Conservation (phyloP, 2,329 filamentous ascomycete genomes). For the Nannizzia gypsea region DNA sequence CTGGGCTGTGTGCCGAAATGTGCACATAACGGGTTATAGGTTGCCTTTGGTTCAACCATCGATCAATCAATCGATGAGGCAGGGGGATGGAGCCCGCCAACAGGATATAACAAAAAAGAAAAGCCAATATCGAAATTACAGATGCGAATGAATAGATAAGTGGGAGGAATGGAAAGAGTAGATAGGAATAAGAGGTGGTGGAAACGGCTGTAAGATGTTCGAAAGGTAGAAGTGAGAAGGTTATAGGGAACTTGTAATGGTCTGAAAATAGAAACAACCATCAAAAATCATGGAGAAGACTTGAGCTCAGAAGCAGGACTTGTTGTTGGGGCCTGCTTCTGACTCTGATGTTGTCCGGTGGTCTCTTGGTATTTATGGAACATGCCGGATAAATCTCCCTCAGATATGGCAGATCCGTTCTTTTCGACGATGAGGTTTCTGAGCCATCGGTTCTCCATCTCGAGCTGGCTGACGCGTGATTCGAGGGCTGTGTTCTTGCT, state of each 20-base stretch:
- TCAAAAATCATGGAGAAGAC: background rate
- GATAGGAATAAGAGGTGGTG: background rate
- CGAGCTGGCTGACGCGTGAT: conserved; percentile 60
- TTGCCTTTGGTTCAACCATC: background rate
- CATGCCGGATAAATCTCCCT: conserved; percentile 31
- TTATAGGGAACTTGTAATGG: too few relatives aligned
- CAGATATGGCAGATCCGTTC: conserved; percentile 43
- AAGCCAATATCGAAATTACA: background rate
- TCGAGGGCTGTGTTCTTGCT: conserved; percentile 67
- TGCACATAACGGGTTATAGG: background rate
- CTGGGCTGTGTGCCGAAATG: background rate
- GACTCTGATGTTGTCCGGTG: background rate
- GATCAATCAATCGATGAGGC: background rate
- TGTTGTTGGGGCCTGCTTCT: background rate
- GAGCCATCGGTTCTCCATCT: conserved; percentile 72
- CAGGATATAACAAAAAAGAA: background rate
- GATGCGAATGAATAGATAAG: background rate
- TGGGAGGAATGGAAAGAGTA: background rate
- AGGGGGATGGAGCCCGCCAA: background rate
- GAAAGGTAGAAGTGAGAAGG: background rate
- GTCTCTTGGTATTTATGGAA: conserved; percentile 32
- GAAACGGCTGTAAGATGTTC: background rate
- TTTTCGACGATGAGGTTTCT: conserved; percentile 73
- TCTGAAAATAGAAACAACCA: too few relatives aligned
- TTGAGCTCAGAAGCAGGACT: background rate